phyloP scores from a whole-genome alignment of 768 basidiomycete genomes.

The Tubosaeta brunneosetosa region DNA sequence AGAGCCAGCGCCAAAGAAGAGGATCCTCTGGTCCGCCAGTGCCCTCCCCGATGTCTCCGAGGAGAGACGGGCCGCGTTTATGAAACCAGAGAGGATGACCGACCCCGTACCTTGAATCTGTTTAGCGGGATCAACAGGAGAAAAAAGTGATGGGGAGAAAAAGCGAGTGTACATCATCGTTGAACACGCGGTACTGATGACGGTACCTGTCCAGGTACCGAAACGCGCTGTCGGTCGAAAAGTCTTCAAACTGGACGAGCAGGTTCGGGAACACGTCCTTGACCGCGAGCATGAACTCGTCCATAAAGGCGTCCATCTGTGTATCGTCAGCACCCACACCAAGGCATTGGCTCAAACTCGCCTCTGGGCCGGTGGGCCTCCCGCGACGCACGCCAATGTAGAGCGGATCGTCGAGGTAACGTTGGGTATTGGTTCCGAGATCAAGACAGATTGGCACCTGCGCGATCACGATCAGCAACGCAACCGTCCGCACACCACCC shows the following conservation, averaged over 20 bases:
- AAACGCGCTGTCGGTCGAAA: slow-evolving; percentile 77
- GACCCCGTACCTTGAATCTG: slow-evolving; percentile 72
- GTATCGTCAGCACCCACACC: neutral
- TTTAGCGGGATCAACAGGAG: slow-evolving; percentile 2
- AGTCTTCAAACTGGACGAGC: slow-evolving; percentile 74
- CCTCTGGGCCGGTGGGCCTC: slow-evolving; percentile 44
- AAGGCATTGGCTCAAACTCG: slow-evolving; percentile 11
- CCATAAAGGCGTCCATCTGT: slow-evolving; percentile 70
- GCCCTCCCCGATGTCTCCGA: slow-evolving; percentile 40
- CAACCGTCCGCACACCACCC: neutral
- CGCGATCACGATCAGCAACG: neutral
- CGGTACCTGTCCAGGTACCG: slow-evolving; percentile 63
- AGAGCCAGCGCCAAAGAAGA: slow-evolving; percentile 54
- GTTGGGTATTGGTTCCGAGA: slow-evolving; percentile 71
- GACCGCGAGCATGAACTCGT: slow-evolving; percentile 71
- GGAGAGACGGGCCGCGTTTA: slow-evolving; percentile 64
- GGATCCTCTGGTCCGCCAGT: slow-evolving; percentile 48
- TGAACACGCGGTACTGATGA: slow-evolving; percentile 56
- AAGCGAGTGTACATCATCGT: slow-evolving; percentile 53
- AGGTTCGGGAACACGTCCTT: slow-evolving; percentile 58
- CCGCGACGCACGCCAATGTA: slow-evolving; percentile 67
- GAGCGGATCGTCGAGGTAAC: slow-evolving; percentile 63
- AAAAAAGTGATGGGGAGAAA: neutral
- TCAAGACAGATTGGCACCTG: slow-evolving; percentile 66
- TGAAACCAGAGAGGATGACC: slow-evolving; percentile 70